These are phyloP conservation scores for Triglochin maritima DNA, from an alignment of 106 monocot species.

Conservation along the genomic window DNA sequence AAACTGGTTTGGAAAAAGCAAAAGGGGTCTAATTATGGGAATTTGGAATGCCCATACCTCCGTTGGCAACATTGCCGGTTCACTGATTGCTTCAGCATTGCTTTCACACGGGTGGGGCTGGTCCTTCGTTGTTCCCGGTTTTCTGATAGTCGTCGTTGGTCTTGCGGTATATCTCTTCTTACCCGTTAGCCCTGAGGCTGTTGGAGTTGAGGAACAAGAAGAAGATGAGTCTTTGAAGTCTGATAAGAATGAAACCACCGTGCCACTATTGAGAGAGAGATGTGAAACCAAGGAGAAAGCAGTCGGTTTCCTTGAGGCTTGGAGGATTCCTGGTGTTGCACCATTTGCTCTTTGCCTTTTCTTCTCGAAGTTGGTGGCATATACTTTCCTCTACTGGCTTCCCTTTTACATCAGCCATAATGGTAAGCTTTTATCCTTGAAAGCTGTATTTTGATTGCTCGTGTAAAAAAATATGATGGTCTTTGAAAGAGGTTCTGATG, in stretches of 20 bases:
- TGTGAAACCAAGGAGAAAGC: constrained; percentile 30
- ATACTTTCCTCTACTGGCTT: constrained; percentile 94
- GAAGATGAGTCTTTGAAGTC: constrained; percentile 11
- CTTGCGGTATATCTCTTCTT: constrained; percentile 65
- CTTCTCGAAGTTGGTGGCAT: constrained; percentile 84
- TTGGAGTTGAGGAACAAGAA: constrained; percentile 39
- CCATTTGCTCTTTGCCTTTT: constrained; percentile 82
- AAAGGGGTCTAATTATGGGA: constrained; percentile 94
- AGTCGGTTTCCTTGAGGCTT: constrained; percentile 68
- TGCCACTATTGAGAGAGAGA: constrained; percentile 33
- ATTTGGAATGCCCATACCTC: constrained; percentile 97
- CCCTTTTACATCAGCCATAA: constrained; percentile 92
- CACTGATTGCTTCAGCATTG: constrained; percentile 62
- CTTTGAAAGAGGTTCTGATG: neutral
- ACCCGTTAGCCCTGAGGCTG: constrained; percentile 58
- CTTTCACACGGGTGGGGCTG: constrained; percentile 87
- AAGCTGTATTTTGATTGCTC: neutral
- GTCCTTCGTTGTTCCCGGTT: constrained; percentile 76
- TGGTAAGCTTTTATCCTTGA: constrained; percentile 22
- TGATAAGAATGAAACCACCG: constrained; percentile 18
- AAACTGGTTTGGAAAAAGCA: constrained; percentile 94
- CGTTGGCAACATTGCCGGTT: constrained; percentile 73
- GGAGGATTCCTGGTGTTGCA: constrained; percentile 86
- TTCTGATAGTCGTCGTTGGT: constrained; percentile 47
- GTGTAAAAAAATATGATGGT: neutral